Base-by-base conservation (phyloP, 2,329 filamentous ascomycete species). In the Simplicillium sp. region DNA sequence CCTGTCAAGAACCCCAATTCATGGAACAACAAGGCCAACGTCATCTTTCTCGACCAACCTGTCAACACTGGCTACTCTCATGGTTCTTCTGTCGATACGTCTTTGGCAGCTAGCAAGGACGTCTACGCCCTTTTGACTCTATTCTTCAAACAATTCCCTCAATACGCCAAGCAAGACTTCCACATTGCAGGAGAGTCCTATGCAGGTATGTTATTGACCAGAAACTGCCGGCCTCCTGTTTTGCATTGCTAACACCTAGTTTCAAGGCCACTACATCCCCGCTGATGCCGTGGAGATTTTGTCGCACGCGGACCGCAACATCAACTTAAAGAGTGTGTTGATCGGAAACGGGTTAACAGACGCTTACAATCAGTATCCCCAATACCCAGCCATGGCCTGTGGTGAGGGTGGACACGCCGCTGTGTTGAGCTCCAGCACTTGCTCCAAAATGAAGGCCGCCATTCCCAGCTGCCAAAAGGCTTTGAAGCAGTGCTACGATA, bases 1-100 rank as follows among this genome's bases (percentile, higher is more conserved):
- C 64, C 89, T 43, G 77, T 87, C 56, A 80, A 82, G 74, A 98
- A 98, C 69, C 82, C 86, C 37, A 81, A 80, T 66, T 87, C 89
- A 6, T 98, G 92, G 92, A 98, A 97, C 70, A 81, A 80, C 63
- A 97, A 97, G 56, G 92, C 92, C 50, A 96, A 88, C 39, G 88
- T 98, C 58, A 97, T 98, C 67, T 98, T 98, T 84, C 81, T 98
- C 48, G 92, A 98, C 65, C 92, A 98, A 70, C 92, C 92, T 45
- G 90, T 98, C 70, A 97, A 97, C 55, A 89, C 95, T 47, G 92
- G 92, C 52, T 98, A 88, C 72, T 98, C 92, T 12, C 97, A 98
- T 75, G 94, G 87, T 50, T 89, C 86, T 50, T 81, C 84, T 15
- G 90, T 97, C 55, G 89, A 81, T 70, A 90, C 92, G 75, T 97